A percentile compares a stretch with the other conserved stretches of the same genome.
phyloP scores from a whole-genome alignment of 768 basidiomycete genomes.

The Naganishia antarctica region DNA sequence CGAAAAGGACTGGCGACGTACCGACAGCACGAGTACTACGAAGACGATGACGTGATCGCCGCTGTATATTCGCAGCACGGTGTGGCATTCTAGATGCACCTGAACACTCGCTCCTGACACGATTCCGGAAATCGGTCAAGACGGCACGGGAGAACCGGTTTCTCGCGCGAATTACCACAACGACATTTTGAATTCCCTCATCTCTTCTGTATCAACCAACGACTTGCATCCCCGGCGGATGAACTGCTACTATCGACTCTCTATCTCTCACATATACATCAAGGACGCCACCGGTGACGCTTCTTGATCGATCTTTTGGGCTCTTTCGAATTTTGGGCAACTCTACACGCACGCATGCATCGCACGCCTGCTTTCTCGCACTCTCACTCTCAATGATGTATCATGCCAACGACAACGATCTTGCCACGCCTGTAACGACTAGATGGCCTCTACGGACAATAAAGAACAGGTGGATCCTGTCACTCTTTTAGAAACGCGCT shows the following conservation, averaged over 20 bases:
- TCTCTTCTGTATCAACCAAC: background rate
- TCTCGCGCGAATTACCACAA: background rate
- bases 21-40: constrained; percentile 13
- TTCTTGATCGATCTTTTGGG: background rate
- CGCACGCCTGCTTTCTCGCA: constrained; percentile 5
- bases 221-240: constrained; percentile 18
- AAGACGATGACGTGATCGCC: constrained; percentile 12
- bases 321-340: constrained; percentile 6
- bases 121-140: constrained; percentile 10
- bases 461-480: constrained; percentile 24
- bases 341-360: background rate
- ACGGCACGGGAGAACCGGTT: constrained; percentile 2
- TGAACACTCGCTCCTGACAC: background rate
- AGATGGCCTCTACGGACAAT: constrained; percentile 21
- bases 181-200: background rate
- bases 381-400: constrained; percentile 11
- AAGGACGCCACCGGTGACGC: constrained; percentile 17
- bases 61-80: constrained; percentile 6
- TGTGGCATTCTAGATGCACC: constrained; percentile 5
- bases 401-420: constrained; percentile 12
- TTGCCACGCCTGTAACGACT: constrained; percentile 23
- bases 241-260: background rate
- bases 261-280: background rate
- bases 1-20: constrained; percentile 6
- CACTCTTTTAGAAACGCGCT: constrained; percentile 19